Evolutionary conservation across 106 monocot genomes (phyloP).

Genomic region (Apostasia shenzhenica): DNA sequence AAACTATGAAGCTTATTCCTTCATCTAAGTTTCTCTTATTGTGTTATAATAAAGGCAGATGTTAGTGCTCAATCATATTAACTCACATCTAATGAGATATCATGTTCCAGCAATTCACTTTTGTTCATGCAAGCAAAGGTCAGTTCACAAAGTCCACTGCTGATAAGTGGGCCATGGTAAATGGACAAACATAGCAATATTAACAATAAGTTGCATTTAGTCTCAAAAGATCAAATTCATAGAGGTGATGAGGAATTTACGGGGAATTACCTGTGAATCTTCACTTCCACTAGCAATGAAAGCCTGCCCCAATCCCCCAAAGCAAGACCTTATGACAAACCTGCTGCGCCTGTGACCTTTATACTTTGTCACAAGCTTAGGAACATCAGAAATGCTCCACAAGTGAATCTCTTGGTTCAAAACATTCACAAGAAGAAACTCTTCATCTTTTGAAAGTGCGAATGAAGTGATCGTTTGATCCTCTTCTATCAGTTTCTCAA

Average conservation of each 20-base stretch:
- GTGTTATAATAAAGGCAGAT: no score
- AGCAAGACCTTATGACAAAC: conserved; percentile 72
- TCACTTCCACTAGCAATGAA: conserved; percentile 89
- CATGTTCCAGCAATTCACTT: no score
- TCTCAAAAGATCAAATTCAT: background rate
- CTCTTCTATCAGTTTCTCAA: conserved; percentile 46
- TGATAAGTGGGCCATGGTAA: no score
- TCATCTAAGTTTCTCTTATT: no score
- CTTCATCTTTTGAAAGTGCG: conserved; percentile 53
- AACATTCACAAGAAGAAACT: conserved; percentile 62
- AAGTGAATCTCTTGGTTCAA: conserved; percentile 66
- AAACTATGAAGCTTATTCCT: no score
- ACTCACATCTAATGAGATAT: no score
- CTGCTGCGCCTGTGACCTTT: conserved; percentile 56
- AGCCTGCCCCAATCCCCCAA: conserved; percentile 60
- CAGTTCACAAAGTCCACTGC: no score
- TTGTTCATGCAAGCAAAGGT: no score
- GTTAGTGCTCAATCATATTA: no score
- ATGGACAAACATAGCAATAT: background rate
- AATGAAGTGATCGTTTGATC: conserved; percentile 69
- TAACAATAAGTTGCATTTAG: background rate
- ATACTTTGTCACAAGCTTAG: conserved; percentile 43
- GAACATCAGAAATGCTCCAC: conserved; percentile 41
- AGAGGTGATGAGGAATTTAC: background rate
- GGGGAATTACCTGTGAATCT: conserved; percentile 67